phyloP scores from a whole-genome alignment of 1,284 basidiomycete genomes.

The Boletellus dicymbophilus region DNA sequence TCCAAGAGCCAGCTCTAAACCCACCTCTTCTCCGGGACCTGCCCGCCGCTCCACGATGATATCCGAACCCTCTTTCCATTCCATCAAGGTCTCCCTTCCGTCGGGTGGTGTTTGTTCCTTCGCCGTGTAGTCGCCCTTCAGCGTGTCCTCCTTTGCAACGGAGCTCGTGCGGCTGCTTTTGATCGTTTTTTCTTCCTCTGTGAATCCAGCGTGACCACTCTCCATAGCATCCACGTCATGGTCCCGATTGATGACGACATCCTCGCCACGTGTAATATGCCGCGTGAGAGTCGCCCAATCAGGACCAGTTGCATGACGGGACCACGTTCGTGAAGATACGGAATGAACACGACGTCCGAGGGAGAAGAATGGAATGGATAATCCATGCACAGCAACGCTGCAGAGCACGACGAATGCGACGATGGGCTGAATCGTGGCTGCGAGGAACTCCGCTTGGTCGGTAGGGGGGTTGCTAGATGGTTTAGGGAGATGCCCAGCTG shows the following conservation, averaged over 20 bases:
- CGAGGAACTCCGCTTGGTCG: conserved; percentile 66
- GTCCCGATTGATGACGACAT: conserved; percentile 80
- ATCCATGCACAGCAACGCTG: conserved; percentile 85
- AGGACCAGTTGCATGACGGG: conserved; percentile 56
- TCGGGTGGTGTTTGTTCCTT: conserved; percentile 42
- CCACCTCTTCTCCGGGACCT: conserved; percentile 33
- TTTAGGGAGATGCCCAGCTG: conserved; percentile 67
- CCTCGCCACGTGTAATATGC: conserved; percentile 63
- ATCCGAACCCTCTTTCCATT: conserved; percentile 72
- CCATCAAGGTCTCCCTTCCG: conserved; percentile 43
- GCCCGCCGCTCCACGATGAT: conserved; percentile 41
- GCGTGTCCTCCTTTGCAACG: conserved; percentile 12
- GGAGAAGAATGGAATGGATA: conserved; percentile 93
- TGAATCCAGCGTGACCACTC: conserved; percentile 42
- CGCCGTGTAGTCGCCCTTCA: conserved; percentile 16
- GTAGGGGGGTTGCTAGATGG: conserved; percentile 54
- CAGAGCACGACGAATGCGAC: conserved; percentile 90
- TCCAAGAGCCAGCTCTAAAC: too few relatives aligned
- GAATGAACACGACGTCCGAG: conserved; percentile 88
- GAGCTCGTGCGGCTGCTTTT: conserved; percentile 25
- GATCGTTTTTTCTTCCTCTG: conserved; percentile 35
- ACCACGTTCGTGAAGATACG: conserved; percentile 83
- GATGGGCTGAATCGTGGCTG: conserved; percentile 83
- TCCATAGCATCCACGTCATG: conserved; percentile 52
- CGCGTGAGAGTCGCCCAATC: conserved; percentile 83